Percentiles rank a stretch among this genome's conserved stretches.
These are phyloP conservation scores for Phytophthora colocasiae DNA, from an alignment of 352 stramenopile genomes.

Conservation along the genomic window DNA sequence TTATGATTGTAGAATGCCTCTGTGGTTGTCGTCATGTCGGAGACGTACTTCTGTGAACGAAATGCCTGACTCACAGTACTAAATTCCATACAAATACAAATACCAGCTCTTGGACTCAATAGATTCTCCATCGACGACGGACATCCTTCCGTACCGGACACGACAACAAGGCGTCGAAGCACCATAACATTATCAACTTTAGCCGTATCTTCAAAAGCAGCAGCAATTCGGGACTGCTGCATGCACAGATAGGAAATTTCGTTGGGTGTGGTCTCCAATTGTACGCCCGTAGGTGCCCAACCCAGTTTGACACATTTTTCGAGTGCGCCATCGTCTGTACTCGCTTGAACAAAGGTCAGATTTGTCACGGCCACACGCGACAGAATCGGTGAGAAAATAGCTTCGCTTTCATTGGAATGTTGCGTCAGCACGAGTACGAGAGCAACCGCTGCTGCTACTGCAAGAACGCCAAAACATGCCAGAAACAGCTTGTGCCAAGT, in stretches of 20 bases:
- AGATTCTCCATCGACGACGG: conserved; percentile 33
- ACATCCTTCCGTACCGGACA: conserved; percentile 22
- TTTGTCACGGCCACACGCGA: conserved; percentile 30
- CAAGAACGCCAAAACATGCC: conserved; percentile 5
- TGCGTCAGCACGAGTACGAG: conserved; percentile 23
- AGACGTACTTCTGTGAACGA: conserved; percentile 44
- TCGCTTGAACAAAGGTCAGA: conserved; percentile 22
- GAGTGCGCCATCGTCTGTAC: conserved; percentile 24
- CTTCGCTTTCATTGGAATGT: conserved; percentile 1
- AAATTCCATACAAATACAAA: conserved; percentile 42
- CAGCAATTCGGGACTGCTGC: conserved; percentile 24
- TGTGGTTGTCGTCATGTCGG: conserved; percentile 49
- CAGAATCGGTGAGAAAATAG: background rate
- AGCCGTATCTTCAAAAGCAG: conserved; percentile 16
- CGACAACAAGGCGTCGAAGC: conserved; percentile 31
- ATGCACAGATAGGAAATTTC: conserved; percentile 42
- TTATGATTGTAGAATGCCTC: conserved; percentile 61
- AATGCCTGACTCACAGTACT: conserved; percentile 20
- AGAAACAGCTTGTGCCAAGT: conserved; percentile 19
- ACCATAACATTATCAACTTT: conserved; percentile 25
- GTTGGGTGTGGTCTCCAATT: conserved; percentile 35
- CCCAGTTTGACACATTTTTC: conserved; percentile 34
- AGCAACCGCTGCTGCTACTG: conserved; percentile 23
- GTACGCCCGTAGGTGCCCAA: conserved; percentile 40
- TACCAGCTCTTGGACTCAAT: conserved; percentile 22